Percentiles rank a stretch among this genome's conserved stretches.
phyloP scores from a whole-genome alignment of 2,329 filamentous ascomycete genomes.

The Xylaria sp. region DNA sequence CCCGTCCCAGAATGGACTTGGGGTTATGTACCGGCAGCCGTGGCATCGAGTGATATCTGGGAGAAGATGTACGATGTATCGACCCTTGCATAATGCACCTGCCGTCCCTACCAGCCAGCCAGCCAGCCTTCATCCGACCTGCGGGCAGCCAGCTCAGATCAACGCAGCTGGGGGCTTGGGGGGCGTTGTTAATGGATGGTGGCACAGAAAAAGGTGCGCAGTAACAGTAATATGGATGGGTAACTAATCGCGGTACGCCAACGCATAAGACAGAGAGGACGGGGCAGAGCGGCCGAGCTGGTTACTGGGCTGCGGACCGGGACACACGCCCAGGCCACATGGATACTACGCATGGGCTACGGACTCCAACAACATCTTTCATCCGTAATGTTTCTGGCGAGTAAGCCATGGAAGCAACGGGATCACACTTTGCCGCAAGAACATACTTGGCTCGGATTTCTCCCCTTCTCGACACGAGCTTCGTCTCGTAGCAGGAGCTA shows the following conservation, averaged over 20 bases:
- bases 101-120: too few species aligned
- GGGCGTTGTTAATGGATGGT: not conserved
- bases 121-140: not conserved
- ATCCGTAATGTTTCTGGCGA: not conserved
- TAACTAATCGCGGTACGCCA: conserved; percentile 22
- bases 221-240: conserved; percentile 1
- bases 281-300: not conserved
- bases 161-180: too few species aligned
- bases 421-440: not conserved
- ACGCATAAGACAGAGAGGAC: conserved; percentile 23
- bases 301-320: not conserved
- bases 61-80: not conserved
- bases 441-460: not conserved
- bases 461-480: not conserved
- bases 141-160: not conserved
- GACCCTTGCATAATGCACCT: not conserved
- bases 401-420: not conserved
- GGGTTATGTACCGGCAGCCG: not conserved
- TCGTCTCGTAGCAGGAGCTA: not conserved
- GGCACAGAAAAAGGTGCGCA: not conserved
- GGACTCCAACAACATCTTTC: not conserved
- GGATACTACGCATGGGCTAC: not conserved
- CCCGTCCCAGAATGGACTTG: not conserved
- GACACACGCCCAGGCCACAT: not conserved
- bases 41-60: not conserved